Percentiles rank a stretch among this genome's conserved stretches.
Conservation (phyloP, 768 basidiomycete species). For the Tricholoma matsutake region DNA sequence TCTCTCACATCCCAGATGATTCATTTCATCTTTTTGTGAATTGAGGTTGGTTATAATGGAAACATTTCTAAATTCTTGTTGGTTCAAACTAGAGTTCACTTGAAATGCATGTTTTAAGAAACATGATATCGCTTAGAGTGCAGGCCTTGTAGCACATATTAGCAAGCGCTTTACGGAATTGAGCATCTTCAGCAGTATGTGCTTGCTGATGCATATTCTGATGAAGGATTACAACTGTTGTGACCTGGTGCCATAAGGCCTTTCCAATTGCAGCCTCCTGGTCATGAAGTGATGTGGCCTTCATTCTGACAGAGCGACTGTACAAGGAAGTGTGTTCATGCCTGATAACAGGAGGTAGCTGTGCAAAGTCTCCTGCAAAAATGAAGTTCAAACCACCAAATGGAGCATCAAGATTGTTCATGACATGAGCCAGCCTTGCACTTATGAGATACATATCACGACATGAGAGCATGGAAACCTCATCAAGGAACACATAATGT, state of each 20-base stretch:
- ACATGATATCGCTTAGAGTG: conserved; percentile 30
- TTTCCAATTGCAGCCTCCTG: no score
- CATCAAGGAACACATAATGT: conserved; percentile 32
- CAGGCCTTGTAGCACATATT: no score
- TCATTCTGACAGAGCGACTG: conserved; percentile 9
- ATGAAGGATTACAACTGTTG: conserved; percentile 21
- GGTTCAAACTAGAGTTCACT: conserved; percentile 7
- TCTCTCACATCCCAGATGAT: conserved; percentile 23
- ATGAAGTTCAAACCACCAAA: conserved; percentile 40
- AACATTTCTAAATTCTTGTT: conserved; percentile 26
- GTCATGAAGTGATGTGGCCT: not conserved
- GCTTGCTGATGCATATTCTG: conserved; percentile 33
- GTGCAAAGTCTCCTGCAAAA: conserved; percentile 45
- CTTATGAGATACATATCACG: no score
- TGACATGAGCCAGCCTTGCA: no score
- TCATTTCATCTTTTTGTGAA: conserved; percentile 35
- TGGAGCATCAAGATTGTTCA: conserved; percentile 13
- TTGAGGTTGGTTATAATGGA: conserved; percentile 38
- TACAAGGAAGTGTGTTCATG: conserved; percentile 18
- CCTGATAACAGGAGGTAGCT: conserved; percentile 33
- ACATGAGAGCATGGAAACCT: conserved; percentile 39
- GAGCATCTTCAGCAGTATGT: conserved; percentile 18
- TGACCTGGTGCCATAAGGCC: no score
- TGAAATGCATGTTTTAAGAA: conserved; percentile 27
- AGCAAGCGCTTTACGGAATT: conserved; percentile 26